These are phyloP conservation scores for Diaporthe batatas DNA, from an alignment of 2,329 filamentous ascomycete species.

Conservation along the genomic window DNA sequence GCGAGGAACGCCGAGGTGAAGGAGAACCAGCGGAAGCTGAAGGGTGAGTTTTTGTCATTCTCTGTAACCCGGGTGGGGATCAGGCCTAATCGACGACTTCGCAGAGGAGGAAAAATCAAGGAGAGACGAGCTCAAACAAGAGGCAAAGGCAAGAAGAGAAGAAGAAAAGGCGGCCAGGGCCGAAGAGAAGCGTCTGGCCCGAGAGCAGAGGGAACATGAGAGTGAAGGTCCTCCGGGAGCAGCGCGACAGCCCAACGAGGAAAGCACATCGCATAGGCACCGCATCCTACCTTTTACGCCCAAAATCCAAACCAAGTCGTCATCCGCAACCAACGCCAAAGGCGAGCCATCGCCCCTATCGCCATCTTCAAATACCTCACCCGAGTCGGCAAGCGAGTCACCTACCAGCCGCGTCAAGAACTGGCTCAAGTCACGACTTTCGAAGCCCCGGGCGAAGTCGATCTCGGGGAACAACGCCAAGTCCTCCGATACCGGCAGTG, in stretches of 20 bases:
- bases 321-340: constrained; percentile 30
- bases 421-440: constrained; percentile 60
- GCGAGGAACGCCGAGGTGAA: constrained; percentile 53
- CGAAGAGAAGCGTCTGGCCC: constrained; percentile 60
- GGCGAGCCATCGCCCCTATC: constrained; percentile 37
- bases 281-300: constrained; percentile 40
- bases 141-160: constrained; percentile 64
- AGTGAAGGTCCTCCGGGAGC: background rate
- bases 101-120: constrained; percentile 75
- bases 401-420: constrained; percentile 53
- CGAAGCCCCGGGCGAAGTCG: constrained; percentile 50
- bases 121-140: constrained; percentile 72
- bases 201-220: constrained; percentile 55
- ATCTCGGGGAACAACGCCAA: constrained; percentile 41
- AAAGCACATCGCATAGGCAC: constrained; percentile 41
- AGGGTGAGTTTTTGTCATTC: constrained; percentile 54
- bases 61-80: no score
- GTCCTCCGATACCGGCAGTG: constrained; percentile 6
- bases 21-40: constrained; percentile 52
- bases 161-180: constrained; percentile 62
- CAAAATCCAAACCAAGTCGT: constrained; percentile 42
- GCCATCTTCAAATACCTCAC: constrained; percentile 34
- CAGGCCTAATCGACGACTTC: background rate
- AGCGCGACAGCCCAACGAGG: constrained; percentile 43
- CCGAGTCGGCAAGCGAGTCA: constrained; percentile 43